A percentile compares a stretch with the other conserved stretches of the same genome.
phyloP scores from a whole-genome alignment of 441 rosid genomes.

The Adansonia gregorii region DNA sequence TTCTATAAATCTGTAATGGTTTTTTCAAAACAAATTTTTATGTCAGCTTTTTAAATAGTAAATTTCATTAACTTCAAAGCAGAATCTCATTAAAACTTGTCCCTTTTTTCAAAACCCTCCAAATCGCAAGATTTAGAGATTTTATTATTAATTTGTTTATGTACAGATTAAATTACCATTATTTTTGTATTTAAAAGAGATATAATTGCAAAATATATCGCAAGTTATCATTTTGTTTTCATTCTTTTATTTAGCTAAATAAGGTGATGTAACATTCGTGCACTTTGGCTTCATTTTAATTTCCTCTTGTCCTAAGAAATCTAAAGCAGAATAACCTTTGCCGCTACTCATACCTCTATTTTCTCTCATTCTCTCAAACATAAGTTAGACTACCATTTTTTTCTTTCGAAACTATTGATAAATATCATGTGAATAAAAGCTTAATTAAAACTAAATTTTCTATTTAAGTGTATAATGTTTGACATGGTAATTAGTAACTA shows the following conservation, averaged over 20 bases:
- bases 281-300: background rate
- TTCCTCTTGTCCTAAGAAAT: background rate
- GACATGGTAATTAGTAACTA: background rate
- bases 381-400: background rate
- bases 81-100: too few relatives aligned
- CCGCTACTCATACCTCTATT: background rate
- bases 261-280: background rate
- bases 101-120: background rate
- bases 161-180: background rate
- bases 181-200: background rate
- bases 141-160: background rate
- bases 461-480: background rate
- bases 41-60: background rate
- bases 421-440: too few relatives aligned
- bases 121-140: background rate
- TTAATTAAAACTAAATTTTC: background rate
- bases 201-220: background rate
- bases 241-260: background rate
- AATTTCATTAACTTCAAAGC: background rate
- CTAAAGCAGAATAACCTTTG: background rate
- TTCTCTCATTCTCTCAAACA: background rate
- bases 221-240: background rate
- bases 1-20: too few relatives aligned
- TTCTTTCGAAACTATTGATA: background rate
- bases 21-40: too few relatives aligned